Percentiles rank a stretch among this genome's conserved stretches.
phyloP scores from a whole-genome alignment of 2,329 filamentous ascomycete species.

The Albophoma yamanashiensis region DNA sequence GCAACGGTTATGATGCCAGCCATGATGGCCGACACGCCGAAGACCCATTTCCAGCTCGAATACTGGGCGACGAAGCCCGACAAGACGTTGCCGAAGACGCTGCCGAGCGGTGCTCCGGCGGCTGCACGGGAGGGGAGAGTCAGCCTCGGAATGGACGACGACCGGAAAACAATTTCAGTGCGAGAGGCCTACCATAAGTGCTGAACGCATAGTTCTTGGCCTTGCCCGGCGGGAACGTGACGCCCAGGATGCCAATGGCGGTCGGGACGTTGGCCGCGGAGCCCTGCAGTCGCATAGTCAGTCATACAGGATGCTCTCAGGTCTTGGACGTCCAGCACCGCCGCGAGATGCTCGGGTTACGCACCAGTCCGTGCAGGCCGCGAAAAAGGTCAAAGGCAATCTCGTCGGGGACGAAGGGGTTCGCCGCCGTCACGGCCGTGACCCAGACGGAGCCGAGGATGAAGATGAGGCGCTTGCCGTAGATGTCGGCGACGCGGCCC shows the following conservation, averaged over 20 bases:
- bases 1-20: conserved; percentile 44
- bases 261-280: conserved; percentile 61
- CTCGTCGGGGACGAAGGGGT: conserved; percentile 56
- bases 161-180: background rate
- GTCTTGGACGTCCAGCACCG: background rate
- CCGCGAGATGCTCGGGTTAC: background rate
- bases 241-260: conserved; percentile 58
- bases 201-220: conserved; percentile 64
- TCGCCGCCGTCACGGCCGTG: conserved; percentile 43
- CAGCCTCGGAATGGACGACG: background rate
- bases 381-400: conserved; percentile 58
- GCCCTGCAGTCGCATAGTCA: conserved; percentile 25
- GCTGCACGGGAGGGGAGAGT: conserved; percentile 19
- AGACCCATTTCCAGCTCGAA: conserved; percentile 55
- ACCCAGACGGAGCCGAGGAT: conserved; percentile 54
- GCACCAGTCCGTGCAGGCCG: conserved; percentile 51
- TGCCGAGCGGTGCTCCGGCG: conserved; percentile 54
- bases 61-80: conserved; percentile 54
- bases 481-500: conserved; percentile 57
- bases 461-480: conserved; percentile 55
- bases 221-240: conserved; percentile 55
- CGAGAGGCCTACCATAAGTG: conserved; percentile 35
- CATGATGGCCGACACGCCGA: conserved; percentile 52
- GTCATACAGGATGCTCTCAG: too few relatives aligned
- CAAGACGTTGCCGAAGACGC: conserved; percentile 53